Percentiles rank a stretch among this genome's conserved stretches.
Conservation (phyloP, 345 rosid species). For the Murraya koenigii region DNA sequence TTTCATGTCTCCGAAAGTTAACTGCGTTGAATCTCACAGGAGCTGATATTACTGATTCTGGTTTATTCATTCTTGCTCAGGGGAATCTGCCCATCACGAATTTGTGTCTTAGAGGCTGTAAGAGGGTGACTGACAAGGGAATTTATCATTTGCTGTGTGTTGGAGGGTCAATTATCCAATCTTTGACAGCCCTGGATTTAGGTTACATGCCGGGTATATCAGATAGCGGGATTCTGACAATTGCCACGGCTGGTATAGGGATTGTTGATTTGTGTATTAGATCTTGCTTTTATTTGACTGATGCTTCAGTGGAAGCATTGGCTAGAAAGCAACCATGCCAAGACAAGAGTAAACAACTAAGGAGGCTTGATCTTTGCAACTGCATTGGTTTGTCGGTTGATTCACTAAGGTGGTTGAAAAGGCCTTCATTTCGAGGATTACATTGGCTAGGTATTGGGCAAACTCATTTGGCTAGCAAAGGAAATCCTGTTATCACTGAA, state of each 20-base stretch:
- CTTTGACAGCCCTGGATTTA: constrained; percentile 52
- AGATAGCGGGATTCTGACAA: constrained; percentile 37
- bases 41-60: constrained; percentile 63
- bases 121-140: constrained; percentile 67
- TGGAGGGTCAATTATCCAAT: constrained; percentile 45
- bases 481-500: constrained; percentile 20
- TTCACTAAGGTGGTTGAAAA: constrained; percentile 35
- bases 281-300: constrained; percentile 50
- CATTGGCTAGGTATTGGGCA: constrained; percentile 56
- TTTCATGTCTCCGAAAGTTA: constrained; percentile 44
- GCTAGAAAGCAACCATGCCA: constrained; percentile 33
- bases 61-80: constrained; percentile 44
- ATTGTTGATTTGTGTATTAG: constrained; percentile 55
- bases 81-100: constrained; percentile 44
- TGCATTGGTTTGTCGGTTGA: constrained; percentile 48
- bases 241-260: constrained; percentile 37
- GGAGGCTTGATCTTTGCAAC: constrained; percentile 54
- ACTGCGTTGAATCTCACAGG: constrained; percentile 53
- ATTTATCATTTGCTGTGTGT: constrained; percentile 38
- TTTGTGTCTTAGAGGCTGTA: constrained; percentile 63
- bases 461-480: constrained; percentile 32
- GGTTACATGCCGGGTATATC: constrained; percentile 65
- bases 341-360: constrained; percentile 34
- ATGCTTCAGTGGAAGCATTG: constrained; percentile 48
- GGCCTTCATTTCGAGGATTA: constrained; percentile 49